Evolutionary conservation across 768 basidiomycete species (phyloP), one percentile per base, ranked within the genome.

Genomic region (Rubroboletus pulcherrimus): DNA sequence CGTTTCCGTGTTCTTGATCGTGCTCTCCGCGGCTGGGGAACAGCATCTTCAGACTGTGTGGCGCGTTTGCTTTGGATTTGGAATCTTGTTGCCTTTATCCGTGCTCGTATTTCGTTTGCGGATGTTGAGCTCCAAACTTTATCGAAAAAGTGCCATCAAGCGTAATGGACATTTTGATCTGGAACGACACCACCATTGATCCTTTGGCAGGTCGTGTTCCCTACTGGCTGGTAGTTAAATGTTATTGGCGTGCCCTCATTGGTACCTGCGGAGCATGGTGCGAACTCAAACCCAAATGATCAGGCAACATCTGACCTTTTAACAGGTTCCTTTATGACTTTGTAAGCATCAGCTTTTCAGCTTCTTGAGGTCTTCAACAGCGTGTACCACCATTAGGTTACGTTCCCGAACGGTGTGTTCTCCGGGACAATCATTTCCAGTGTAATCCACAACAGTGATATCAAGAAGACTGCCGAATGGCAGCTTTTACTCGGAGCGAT

Each of bases 261-360:
- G 89, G 89, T 10, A 91, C 86, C 6, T 83, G 81, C 55, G 86
- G 86, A 15, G 84, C 87, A 42, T 90, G 87, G 87, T 84, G 46
- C 26, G 58, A 49, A 50, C 21, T 42, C 26, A 21, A 31, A 43
- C 38, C 11, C 11, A 9, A 49, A 21, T 45, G n/a, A 21, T 30
- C 24, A 1, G 4, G 24, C 26, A 10, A 38, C 29, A 34, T 50
- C 53, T 61, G 38, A 65, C 43, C 47, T 47, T 48, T 35, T 2
- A 30, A 21, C 48, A 84, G 83, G 84, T 86, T 85, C 70, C 74
- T 87, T 40, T 87, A 88, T 61, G 87, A 88, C 69, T 87, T 87
- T 55, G 81, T 80, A 60, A 57, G 66, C 41, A 51, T 38, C 41
- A 9, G 24, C 1, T 21, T 45, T 43, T 29, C 15, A 29, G n/a